phyloP scores from a whole-genome alignment of 371 early-diverging fungal genomes.

The Rhizopus delemar region DNA sequence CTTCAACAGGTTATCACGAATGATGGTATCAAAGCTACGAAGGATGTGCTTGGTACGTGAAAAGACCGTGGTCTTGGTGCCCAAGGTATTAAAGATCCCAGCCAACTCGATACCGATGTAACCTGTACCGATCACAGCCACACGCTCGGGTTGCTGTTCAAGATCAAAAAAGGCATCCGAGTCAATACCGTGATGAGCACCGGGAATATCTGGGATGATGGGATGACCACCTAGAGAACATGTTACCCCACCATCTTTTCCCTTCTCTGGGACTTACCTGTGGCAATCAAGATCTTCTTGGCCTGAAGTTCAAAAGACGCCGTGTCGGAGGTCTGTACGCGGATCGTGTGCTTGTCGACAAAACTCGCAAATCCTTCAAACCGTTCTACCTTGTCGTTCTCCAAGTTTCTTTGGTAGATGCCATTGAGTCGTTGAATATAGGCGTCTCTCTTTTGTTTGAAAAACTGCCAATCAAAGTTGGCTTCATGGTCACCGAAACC shows the following conservation, averaged over 20 bases:
- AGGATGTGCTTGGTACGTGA: conserved; percentile 86
- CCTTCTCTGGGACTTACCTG: conserved; percentile 44
- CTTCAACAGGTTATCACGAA: conserved; percentile 79
- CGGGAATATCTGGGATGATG: conserved; percentile 74
- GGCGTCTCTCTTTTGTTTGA: conserved; percentile 93
- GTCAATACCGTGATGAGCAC: conserved; percentile 85
- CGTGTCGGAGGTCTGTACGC: conserved; percentile 56
- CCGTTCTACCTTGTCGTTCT: conserved; percentile 84
- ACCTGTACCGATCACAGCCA: conserved; percentile 86
- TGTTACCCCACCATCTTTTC: too few relatives aligned
- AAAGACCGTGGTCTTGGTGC: conserved; percentile 87
- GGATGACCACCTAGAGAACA: conserved; percentile 66
- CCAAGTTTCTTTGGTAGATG: conserved; percentile 91
- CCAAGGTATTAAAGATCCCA: conserved; percentile 89
- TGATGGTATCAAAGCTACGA: conserved; percentile 86
- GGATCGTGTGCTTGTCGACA: conserved; percentile 72
- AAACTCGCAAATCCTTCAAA: conserved; percentile 87
- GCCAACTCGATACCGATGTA: conserved; percentile 97
- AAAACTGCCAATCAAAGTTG: conserved; percentile 66
- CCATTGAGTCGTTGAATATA: conserved; percentile 95
- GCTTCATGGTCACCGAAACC: conserved; percentile 70
- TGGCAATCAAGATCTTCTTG: conserved; percentile 88
- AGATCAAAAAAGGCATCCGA: conserved; percentile 97
- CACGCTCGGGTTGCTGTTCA: conserved; percentile 86
- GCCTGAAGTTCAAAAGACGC: conserved; percentile 61